A percentile compares a stretch with the other conserved stretches of the same genome.
phyloP scores from a whole-genome alignment of 2,329 filamentous ascomycete species.

The Fusarium musae region DNA sequence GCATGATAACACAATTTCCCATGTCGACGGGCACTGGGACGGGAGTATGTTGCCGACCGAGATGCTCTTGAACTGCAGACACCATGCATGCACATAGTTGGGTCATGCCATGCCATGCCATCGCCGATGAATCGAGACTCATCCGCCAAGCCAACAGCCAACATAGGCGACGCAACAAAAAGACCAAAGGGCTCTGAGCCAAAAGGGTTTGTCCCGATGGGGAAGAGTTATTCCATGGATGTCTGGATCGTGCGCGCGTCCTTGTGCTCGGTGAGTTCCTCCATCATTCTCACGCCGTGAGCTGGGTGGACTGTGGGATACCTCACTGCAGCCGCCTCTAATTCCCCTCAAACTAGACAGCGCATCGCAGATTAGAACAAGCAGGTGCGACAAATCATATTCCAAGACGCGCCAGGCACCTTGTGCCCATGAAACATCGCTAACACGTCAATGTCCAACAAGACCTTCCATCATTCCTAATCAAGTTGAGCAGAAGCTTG shows the following conservation, averaged over 20 bases:
- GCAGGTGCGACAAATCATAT: slow-evolving; percentile 24
- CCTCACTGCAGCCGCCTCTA: not conserved
- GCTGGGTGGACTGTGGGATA: not conserved
- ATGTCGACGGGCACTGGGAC: slow-evolving; percentile 6
- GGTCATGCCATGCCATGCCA: slow-evolving; percentile 16
- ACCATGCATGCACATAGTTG: not conserved
- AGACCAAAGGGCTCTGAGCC: not conserved
- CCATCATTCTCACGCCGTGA: not conserved
- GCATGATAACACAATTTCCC: slow-evolving; percentile 22
- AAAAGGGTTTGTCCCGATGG: not conserved
- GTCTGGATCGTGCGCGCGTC: not conserved
- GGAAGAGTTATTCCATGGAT: slow-evolving; percentile 9
- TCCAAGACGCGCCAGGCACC: not conserved
- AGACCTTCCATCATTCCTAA: slow-evolving; percentile 15
- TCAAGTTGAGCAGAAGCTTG: slow-evolving; percentile 28
- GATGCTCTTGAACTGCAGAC: slow-evolving; percentile 2
- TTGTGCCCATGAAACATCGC: slow-evolving; percentile 30
- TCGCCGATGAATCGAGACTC: slow-evolving; percentile 35
- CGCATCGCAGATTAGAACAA: slow-evolving; percentile 31
- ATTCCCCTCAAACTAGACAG: slow-evolving; percentile 19
- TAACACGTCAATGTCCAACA: slow-evolving; percentile 20
- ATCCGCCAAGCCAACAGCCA: slow-evolving; percentile 24
- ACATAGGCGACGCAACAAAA: not conserved
- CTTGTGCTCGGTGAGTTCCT: slow-evolving; percentile 4
- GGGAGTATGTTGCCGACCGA: slow-evolving; percentile 23